Evolutionary conservation across 1,284 basidiomycete genomes (phyloP), one percentile per base, ranked within the genome.

Genomic region (Sanguinoderma infundibulare): DNA sequence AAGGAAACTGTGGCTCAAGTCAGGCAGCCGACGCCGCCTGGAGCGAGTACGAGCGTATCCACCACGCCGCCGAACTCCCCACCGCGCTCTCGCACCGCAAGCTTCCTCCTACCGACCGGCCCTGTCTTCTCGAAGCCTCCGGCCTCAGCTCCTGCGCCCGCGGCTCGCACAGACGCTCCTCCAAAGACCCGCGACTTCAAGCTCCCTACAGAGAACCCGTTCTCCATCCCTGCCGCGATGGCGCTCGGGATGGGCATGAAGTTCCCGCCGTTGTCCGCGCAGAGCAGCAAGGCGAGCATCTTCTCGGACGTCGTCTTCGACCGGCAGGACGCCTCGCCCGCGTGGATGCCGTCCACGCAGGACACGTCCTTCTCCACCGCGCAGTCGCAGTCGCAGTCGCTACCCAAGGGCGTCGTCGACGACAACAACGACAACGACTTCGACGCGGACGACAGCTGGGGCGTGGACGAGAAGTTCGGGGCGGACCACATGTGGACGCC

Each of bases 371-470:
- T 80, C 64, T 80, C 81, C 5, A 72, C 76, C 22, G 75, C 81
- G 59, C 66, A 76, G 65, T 71, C 72, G 20, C 74, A 74, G 47
- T 74, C 72, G 6, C 60, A 74, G 46, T 74, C 72, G 6, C 60
- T 74, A 42, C 73, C 71, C 4, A 59, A 73, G 44, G 67, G 61
- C 55, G 67, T 61, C 69, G 56, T 64, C 66, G 35, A 38, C 28
- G 38, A 30, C 15, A 39, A 10, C 53, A 57, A 54, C 20, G 61
- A 68, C 53, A 69, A 73, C 53, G 71, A 74, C 42, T 60, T 78
- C 34, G 84, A 87, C 58, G 87, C 87, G 35, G 87, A 90, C 52
- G 88, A 90, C 68, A 90, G 87, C 70, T 92, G 89, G 88, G 87
- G 85, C 10, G 74, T 89, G 40, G 85, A 89, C 44, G 87, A 87